Evolutionary conservation across 345 rosid genomes (phyloP).

Genomic region (Citrus medica): DNA sequence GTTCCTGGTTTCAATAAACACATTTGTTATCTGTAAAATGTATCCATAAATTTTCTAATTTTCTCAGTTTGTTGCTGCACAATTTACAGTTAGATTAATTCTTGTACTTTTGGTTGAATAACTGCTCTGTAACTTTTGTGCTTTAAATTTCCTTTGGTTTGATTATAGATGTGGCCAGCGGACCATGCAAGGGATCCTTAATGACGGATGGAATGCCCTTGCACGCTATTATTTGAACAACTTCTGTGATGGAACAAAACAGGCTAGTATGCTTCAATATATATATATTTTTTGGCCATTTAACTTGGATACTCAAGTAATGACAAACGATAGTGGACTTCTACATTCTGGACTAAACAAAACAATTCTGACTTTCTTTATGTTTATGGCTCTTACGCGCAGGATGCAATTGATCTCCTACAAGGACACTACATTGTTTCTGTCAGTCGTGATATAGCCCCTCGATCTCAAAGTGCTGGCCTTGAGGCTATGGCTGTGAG

Average conservation of each 20-base stretch:
- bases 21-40: not conserved
- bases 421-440: slow-evolving; percentile 89
- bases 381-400: slow-evolving; percentile 6
- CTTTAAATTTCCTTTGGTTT: slow-evolving; percentile 7
- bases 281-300: not conserved
- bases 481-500: slow-evolving; percentile 86
- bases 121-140: not conserved
- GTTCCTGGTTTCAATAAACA: not conserved
- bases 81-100: not conserved
- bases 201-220: slow-evolving; percentile 84
- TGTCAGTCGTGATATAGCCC: slow-evolving; percentile 62
- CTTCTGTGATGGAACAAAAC: slow-evolving; percentile 89
- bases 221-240: slow-evolving; percentile 91
- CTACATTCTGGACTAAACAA: no score
- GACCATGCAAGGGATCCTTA: slow-evolving; percentile 75
- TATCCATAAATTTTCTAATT: not conserved
- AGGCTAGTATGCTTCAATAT: slow-evolving; percentile 39
- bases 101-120: not conserved
- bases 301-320: slow-evolving; percentile 4
- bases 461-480: slow-evolving; percentile 60
- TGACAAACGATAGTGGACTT: not conserved
- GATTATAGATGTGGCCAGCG: slow-evolving; percentile 76
- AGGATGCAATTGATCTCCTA: slow-evolving; percentile 88
- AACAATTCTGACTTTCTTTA: slow-evolving; percentile 3
- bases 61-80: not conserved